A percentile compares a stretch with the other conserved stretches of the same genome.
Evolutionary conservation across 371 early-diverging fungal species (phyloP).

Genomic region (Haplosporangium sp.): DNA sequence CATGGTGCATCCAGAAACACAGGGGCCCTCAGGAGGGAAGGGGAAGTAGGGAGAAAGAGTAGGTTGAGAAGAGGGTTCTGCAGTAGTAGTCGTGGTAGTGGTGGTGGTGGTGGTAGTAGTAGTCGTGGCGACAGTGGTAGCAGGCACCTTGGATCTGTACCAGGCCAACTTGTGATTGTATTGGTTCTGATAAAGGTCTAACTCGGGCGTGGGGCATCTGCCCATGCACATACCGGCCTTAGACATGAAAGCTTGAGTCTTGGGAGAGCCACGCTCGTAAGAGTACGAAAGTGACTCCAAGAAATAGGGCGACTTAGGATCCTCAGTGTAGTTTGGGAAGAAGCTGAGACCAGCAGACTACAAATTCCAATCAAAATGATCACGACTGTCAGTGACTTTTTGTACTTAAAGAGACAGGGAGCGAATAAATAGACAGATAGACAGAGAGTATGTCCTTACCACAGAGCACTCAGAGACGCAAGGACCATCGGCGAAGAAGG

Average conservation of each 20-base stretch:
- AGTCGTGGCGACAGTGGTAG: not conserved
- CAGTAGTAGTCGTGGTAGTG: slow-evolving; percentile 3
- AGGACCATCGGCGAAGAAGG: slow-evolving; percentile 20
- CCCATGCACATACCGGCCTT: slow-evolving; percentile 53
- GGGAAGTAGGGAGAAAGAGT: slow-evolving; percentile 11
- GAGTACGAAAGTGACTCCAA: slow-evolving; percentile 17
- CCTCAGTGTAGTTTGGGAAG: slow-evolving; percentile 38
- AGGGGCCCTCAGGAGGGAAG: slow-evolving; percentile 25
- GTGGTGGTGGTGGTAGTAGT: not conserved
- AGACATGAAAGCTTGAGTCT: slow-evolving; percentile 54
- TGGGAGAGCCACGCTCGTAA: slow-evolving; percentile 27
- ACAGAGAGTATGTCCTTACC: not conserved
- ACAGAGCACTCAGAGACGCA: slow-evolving; percentile 11
- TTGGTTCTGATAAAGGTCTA: slow-evolving; percentile 23
- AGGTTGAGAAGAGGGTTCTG: not conserved
- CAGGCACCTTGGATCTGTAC: slow-evolving; percentile 41
- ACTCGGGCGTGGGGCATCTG: slow-evolving; percentile 40
- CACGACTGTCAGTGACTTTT: not conserved
- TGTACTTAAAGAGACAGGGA: too few relatives aligned
- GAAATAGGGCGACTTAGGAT: slow-evolving; percentile 42
- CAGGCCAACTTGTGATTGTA: slow-evolving; percentile 29
- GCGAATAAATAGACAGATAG: too few relatives aligned
- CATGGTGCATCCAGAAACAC: slow-evolving; percentile 27
- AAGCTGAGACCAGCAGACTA: slow-evolving; percentile 24
- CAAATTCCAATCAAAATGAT: not conserved